These are phyloP conservation scores for Acanthamoeba castellanii DNA, from an alignment of 208 protist species.

Conservation along the genomic window DNA sequence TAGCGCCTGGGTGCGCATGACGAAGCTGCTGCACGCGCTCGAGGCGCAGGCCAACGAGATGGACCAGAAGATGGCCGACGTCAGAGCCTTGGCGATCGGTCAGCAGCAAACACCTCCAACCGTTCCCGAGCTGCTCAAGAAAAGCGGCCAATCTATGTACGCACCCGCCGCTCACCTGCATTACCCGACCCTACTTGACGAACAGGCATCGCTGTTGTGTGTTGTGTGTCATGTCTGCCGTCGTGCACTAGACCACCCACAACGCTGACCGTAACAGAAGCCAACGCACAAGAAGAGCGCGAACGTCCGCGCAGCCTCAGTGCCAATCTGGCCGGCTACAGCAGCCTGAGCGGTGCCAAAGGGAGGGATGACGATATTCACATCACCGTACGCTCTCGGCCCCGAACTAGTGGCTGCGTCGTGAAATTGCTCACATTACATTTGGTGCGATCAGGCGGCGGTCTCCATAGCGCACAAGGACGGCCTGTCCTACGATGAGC, in stretches of 20 bases:
- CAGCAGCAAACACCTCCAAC: neutral
- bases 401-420: neutral
- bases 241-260: too few relatives aligned
- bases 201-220: too few relatives aligned
- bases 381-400: neutral
- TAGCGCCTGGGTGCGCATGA: constrained; percentile 2
- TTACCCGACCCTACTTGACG: too few relatives aligned
- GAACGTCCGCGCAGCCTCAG: neutral
- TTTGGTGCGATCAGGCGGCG: neutral
- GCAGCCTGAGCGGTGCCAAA: neutral
- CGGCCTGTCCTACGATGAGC: constrained; percentile 21
- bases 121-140: neutral
- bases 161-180: too few relatives aligned
- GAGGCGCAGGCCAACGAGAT: constrained; percentile 7
- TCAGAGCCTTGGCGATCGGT: neutral
- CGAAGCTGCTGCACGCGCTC: constrained; percentile 6
- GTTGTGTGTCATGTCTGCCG: too few relatives aligned
- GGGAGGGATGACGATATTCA: neutral
- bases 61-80: neutral
- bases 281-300: neutral
- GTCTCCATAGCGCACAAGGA: constrained; percentile 31
- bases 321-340: neutral
- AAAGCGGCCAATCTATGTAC: too few relatives aligned
- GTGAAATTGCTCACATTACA: neutral
- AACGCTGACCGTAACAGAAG: too few relatives aligned